Evolutionary conservation across 768 basidiomycete species (phyloP), one percentile per base, ranked within the genome.

Genomic region (Xerocomus potaroensis): DNA sequence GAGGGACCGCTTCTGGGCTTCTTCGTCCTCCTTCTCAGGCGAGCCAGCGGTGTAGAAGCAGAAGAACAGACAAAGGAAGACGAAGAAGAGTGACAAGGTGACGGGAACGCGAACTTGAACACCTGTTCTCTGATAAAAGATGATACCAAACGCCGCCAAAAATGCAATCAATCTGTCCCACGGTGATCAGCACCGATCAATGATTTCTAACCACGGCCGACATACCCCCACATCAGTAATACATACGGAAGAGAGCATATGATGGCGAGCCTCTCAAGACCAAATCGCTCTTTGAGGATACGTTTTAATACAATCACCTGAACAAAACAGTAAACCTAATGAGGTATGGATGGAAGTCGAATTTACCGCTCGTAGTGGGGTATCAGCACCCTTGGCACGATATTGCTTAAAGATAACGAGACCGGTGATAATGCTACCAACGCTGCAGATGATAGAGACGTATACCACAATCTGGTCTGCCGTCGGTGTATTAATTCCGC

Each of bases 211-310:
- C 4, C 22, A 38, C 3, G 12, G 5, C 14, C 3, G 0, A 41
- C 66, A 44, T 42, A 72, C 72, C 66, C 55, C 65, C 69, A 73
- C 63, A 73, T 63, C 33, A 73, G 55, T 7, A 72, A 48, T 29
- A 68, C 68, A 27, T 72, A 69, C 6, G 72, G 72, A 34, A 73
- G 62, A 47, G 66, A 69, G 40, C 67, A 74, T 41, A 69, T 59
- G 27, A 73, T 67, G 5, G 72, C 60, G 24, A 74, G 56, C 11
- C 63, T 57, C 40, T 72, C 71, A 3, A 69, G 50, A 12, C 70
- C 69, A 16, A 61, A 50, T 8, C 41, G 40, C 22, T 56, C 49
- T 11, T 55, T 50, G 5, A 65, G 43, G 12, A 65, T 65, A 4
- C 60, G 63, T 38, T 56, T 63, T 43, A 65, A 38, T 3, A 63